These are phyloP conservation scores for Paspalum vaginatum DNA, from an alignment of 176 grass and related monocot genomes.

Conservation along the genomic window DNA sequence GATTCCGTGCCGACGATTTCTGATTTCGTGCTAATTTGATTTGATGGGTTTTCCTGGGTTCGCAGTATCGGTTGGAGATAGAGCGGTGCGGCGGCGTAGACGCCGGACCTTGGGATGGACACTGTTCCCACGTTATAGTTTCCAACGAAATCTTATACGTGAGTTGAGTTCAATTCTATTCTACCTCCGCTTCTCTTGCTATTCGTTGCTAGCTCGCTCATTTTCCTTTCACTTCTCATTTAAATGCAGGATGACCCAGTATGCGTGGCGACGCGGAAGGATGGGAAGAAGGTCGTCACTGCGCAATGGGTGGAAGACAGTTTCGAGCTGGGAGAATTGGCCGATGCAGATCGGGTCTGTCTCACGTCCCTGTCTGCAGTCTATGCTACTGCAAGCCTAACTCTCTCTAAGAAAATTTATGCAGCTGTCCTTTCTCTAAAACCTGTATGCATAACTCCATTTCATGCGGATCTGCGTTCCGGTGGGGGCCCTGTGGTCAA, in stretches of 20 bases:
- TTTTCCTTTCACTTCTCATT: no score
- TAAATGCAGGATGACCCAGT: slow-evolving; percentile 62
- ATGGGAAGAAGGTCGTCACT: slow-evolving; percentile 70
- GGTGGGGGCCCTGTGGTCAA: not conserved
- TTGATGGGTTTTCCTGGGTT: not conserved
- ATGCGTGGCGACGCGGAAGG: slow-evolving; percentile 63
- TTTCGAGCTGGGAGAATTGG: slow-evolving; percentile 48
- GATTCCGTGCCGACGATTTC: not conserved
- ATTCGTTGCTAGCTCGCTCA: no score
- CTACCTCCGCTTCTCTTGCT: no score
- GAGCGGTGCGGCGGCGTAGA: slow-evolving; percentile 59
- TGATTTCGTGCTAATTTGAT: not conserved
- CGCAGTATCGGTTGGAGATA: slow-evolving; percentile 69
- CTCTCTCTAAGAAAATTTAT: no score
- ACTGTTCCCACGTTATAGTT: slow-evolving; percentile 75
- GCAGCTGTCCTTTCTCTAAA: not conserved
- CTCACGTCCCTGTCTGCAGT: not conserved
- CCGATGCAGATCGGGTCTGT: slow-evolving; percentile 69
- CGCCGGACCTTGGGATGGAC: slow-evolving; percentile 38
- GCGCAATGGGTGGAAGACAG: slow-evolving; percentile 80
- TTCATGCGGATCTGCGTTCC: not conserved
- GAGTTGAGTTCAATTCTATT: slow-evolving; percentile 43
- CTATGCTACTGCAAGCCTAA: not conserved
- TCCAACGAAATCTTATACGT: slow-evolving; percentile 57
- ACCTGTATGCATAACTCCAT: not conserved